Evolutionary conservation across 371 early-diverging fungal species (phyloP), one percentile per base, ranked within the genome.

Genomic region (Polyrhizophydium stewartii): DNA sequence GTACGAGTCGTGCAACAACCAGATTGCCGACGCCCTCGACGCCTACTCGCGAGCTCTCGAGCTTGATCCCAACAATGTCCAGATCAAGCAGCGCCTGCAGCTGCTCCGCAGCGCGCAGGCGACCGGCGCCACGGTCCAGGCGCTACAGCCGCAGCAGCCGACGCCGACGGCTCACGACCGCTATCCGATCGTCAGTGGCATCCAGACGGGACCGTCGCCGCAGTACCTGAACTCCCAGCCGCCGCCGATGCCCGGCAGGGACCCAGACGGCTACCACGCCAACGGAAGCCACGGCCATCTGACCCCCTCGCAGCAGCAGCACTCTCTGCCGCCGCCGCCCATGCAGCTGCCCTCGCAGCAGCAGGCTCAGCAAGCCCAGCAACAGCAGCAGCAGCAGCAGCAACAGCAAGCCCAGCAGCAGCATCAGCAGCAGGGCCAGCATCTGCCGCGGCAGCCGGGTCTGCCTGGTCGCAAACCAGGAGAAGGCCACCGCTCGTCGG

Each of bases 1-100:
- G 2, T 98, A 98, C 70, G 99, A 98, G 67, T 86, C 93, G 0
- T 97, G 98, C 77, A 96, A 97, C 74, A 96, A 95, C 74, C 98
- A 98, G 71, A 85, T 93, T 40, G 85, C 85, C 61, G 99, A 98
- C 72, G 99, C 99, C 0, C 76, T 97, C 41, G 97, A 98, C 67
- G 99, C 99, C 0, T 98, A 97, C 74, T 84, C 89, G 58, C 87
- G 93, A 21, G 99, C 97, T 1, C 82, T 87, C 10, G 94, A 96
- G 70, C 72, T 95, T 32, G 96, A 96, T 68, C 96, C 94, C 0
- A 74, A 72, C 37, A 91, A 92, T 59, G 68, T 86, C 3, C 86
- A 88, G 58, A 92, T 96, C 35, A 88, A 89, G 70, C 90, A 93
- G 69, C 77, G 92, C 17, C 70, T 94, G 24, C 62, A 70, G 40